Conservation (phyloP, 176 grass and related monocot genomes). For the Raddia distichophylla region DNA sequence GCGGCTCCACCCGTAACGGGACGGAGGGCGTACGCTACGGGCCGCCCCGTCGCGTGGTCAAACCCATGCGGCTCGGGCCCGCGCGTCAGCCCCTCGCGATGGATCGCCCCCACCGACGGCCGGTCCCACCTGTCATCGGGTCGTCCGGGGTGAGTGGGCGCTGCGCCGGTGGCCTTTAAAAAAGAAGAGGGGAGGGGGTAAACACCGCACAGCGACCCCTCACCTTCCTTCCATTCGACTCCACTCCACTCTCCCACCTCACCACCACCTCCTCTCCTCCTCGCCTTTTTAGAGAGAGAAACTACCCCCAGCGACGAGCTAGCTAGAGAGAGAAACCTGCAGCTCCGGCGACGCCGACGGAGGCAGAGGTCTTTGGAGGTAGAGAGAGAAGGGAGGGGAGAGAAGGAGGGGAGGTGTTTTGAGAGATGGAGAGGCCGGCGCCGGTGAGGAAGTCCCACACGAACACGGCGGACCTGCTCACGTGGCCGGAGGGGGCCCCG, state of each 20-base stretch:
- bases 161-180: slow-evolving; percentile 34
- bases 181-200: slow-evolving; percentile 23
- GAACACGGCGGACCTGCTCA: slow-evolving; percentile 87
- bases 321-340: background rate
- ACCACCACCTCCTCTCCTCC: background rate
- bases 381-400: background rate
- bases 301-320: slow-evolving; percentile 25
- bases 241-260: slow-evolving; percentile 38
- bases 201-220: slow-evolving; percentile 54
- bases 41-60: slow-evolving; percentile 10
- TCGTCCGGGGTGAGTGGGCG: background rate
- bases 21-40: slow-evolving; percentile 14
- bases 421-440: slow-evolving; percentile 76
- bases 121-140: slow-evolving; percentile 16
- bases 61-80: background rate
- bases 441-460: slow-evolving; percentile 95
- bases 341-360: too few species aligned
- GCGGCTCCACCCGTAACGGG: background rate
- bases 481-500: slow-evolving; percentile 72
- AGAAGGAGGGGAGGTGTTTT: too few species aligned
- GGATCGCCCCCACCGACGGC: rapidly evolving
- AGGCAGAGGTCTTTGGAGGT: too few species aligned
- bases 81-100: background rate
- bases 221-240: slow-evolving; percentile 89
- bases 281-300: slow-evolving; percentile 64